Base-by-base conservation (phyloP, 805 yeast genomes). In the Ogataea pini region DNA sequence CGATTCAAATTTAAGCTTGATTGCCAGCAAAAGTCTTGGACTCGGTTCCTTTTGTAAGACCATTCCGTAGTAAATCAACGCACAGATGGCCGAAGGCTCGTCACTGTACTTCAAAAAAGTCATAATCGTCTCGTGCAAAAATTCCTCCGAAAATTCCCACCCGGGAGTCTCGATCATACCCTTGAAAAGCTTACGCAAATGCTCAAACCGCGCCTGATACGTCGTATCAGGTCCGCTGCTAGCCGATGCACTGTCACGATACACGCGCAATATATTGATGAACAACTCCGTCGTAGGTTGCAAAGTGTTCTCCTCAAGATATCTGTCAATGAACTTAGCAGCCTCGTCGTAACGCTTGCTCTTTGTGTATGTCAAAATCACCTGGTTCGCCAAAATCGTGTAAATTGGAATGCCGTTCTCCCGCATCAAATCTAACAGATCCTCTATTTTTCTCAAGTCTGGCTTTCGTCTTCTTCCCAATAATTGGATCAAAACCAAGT, bases 401-500 rank as follows among this genome's bases (percentile, higher is more conserved):
- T 71, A 70, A 28, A 63, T 62, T 1, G 55, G 55, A 2, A 73
- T 62, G 12, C 60, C 57, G 2, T 56, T 52, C 2, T 58, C 31
- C n/a, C 57, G 51, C 65, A 75, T 71, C 42, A 64, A 51, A 1
- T 55, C 41, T 10, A 74, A 19, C 6, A 75, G 25, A 1, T 49
- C 49, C 17, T 62, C 58, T 12, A 76, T 64, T 33, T 64, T 61
- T 12, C 51, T 50, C 3, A 61, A 37, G 18, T 60, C 58, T 6
- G 64, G 63, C 4, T 48, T 44, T 19, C 56, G 51, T 9, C 69
- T 67, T 33, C 67, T 58, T 25, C 64, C 63, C 27, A 67, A 71
- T 42, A 64, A 56, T 31, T 68, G 68, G 7, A 74, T 58, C 44
- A 77, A 67, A 8, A 69, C 63, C 2, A 73, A 59, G 47, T 75